Conservation (phyloP, 176 grass and related monocot genomes). For the Puya raimondii region DNA sequence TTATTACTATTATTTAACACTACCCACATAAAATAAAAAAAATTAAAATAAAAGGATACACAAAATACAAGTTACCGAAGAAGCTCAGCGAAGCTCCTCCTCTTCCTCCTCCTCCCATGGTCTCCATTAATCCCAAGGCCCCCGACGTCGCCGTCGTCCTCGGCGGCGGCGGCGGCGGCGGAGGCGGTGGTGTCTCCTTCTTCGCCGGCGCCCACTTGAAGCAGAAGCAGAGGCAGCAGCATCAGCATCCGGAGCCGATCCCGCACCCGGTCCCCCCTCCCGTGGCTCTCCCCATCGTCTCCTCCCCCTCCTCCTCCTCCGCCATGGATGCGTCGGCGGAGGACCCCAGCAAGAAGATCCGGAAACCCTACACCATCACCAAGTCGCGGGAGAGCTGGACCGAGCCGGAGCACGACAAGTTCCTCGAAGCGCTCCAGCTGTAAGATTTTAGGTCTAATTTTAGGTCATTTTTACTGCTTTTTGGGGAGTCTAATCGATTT, state of each 20-base stretch:
- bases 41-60: too few relatives aligned
- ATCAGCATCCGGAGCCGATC: background rate
- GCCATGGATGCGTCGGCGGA: background rate
- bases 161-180: background rate
- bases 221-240: too few relatives aligned
- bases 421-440: slow-evolving; percentile 9
- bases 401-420: slow-evolving; percentile 14
- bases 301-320: background rate
- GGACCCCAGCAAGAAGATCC: slow-evolving; percentile 9
- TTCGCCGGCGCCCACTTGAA: background rate
- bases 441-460: background rate
- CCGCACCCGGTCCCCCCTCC: background rate
- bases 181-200: background rate
- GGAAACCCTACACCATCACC: slow-evolving; percentile 12
- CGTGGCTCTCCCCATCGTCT: background rate
- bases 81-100: too few relatives aligned
- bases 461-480: background rate
- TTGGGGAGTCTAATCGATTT: background rate
- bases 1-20: too few relatives aligned
- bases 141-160: background rate
- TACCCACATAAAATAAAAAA: too few relatives aligned
- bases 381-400: slow-evolving; percentile 14
- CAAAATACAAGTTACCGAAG: too few relatives aligned
- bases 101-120: background rate
- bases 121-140: background rate